Base-by-base conservation (phyloP, 2,329 filamentous ascomycete genomes). In the Phaeomoniella chlamydospora region DNA sequence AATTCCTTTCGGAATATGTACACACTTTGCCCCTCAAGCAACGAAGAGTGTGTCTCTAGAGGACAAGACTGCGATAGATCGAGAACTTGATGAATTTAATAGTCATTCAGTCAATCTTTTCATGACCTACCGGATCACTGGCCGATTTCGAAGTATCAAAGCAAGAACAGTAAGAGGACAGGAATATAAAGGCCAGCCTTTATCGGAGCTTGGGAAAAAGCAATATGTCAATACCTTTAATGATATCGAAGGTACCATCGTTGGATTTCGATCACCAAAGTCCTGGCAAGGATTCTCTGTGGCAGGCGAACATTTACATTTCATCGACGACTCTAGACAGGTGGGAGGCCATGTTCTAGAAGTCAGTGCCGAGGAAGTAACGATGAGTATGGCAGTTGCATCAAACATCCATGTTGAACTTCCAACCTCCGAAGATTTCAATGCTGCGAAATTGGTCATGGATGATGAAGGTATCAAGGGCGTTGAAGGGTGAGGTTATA, bases 281-380 rank as follows among this genome's bases (percentile, higher is more conserved):
- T 57, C 55, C 33, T 57, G 55, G 51, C 55, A 57, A 34, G 58
- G 59, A 1, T 57, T 61, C 38, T 55, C 54, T 12, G 54, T 62
- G 3, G 55, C 55, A 2, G 59, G 59, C 4, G 54, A 61, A 38
- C 59, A 63, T 46, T 38, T 61, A 37, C 59, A 63, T 45, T 62
- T 61, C 37, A 48, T 63, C 34, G 47, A 52, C 5, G 45, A 48
- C 15, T 56, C 58, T 29, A 42, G 52, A 15, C 53, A 38, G 3
- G 45, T 49, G 12, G 61, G 59, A 2, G 62, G 61, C 0, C 61
- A 62, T 51, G 53, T 62, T 6, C 39, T 62, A 30, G 57, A 61
- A 36, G 36, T 61, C 12, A 44, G 43, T 33, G 50, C 52, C 10
- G 42, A 49, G 12, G 38, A 48, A 19, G 54, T 55, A 9, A 48